phyloP scores from a whole-genome alignment of 306 rosid species.

The Quercus dentata region DNA sequence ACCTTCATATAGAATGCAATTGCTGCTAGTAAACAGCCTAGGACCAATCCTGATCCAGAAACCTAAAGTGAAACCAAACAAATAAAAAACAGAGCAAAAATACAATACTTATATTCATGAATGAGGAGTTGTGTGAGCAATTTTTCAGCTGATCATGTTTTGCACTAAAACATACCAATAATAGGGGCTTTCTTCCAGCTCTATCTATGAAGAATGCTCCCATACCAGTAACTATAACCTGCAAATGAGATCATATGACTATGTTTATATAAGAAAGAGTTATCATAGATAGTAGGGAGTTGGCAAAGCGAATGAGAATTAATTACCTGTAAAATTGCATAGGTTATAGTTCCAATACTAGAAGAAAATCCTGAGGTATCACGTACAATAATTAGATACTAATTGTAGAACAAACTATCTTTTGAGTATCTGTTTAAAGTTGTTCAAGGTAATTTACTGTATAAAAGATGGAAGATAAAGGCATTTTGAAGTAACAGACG shows the following conservation, averaged over 20 bases:
- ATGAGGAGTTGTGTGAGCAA: conserved; percentile 2
- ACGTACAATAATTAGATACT: background rate
- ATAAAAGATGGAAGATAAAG: background rate
- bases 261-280: conserved; percentile 1
- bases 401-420: conserved; percentile 5
- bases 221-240: conserved; percentile 63
- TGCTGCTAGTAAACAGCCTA: conserved; percentile 59
- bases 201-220: conserved; percentile 64
- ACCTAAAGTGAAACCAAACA: conserved; percentile 36
- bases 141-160: background rate
- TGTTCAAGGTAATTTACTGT: background rate
- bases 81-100: background rate
- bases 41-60: conserved; percentile 69
- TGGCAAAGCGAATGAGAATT: conserved; percentile 3
- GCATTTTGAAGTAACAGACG: background rate
- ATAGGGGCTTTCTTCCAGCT: conserved; percentile 82
- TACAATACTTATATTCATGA: conserved; percentile 4
- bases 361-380: conserved; percentile 62
- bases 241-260: conserved; percentile 13
- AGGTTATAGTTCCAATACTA: conserved; percentile 50
- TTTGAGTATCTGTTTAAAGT: conserved; percentile 13
- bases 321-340: conserved; percentile 73
- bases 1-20: conserved; percentile 81
- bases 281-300: background rate
- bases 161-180: conserved; percentile 44